Evolutionary conservation across 805 yeast genomes (phyloP), one percentile per base, ranked within the genome.

Genomic region (Candida awuae): DNA sequence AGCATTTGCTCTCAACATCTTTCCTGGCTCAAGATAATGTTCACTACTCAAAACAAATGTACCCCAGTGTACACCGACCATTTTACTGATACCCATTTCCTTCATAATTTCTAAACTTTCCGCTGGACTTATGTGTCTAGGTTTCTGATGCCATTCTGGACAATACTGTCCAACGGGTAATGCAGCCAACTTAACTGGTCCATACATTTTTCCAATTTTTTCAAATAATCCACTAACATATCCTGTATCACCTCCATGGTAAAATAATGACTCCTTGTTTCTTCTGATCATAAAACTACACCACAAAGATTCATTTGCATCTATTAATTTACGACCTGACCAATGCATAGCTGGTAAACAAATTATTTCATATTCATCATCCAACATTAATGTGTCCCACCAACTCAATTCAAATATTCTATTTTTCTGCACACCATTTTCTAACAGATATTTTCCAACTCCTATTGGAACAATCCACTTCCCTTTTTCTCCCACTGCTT

Each of bases 261-360:
- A 90, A 32, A 88, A 63, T 1, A 87, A 54, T 0, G 95, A 84
- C 48, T 74, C 67, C 0, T 77, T 80, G 46, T 84, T 73, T 42
- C 76, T 72, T 37, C 77, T 65, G 8, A 90, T 56, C 48, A 90
- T 53, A 52, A 80, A 90, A 0, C 96, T 85, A 51, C 95, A 84
- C 97, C 97, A 90, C 37, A 90, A 63, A 0, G 94, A 73, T 18
- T 65, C 63, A 58, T 90, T 90, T 2, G 94, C 73, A 56, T 90
- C 97, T 15, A 77, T 54, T n/a, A 88, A 59, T 25, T 73, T 71
- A 27, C 96, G 63, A 0, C 97, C 97, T 1, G 94, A 83, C 97
- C 97, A 90, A 60, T 90, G 97, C 94, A 82, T 81, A 0, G 97
- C 86, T 0, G 97, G 97, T 0, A 92, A 73, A 58, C 96, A 84